Evolutionary conservation across 2,329 filamentous ascomycete genomes (phyloP).

Genomic region (Fusarium papillatum): DNA sequence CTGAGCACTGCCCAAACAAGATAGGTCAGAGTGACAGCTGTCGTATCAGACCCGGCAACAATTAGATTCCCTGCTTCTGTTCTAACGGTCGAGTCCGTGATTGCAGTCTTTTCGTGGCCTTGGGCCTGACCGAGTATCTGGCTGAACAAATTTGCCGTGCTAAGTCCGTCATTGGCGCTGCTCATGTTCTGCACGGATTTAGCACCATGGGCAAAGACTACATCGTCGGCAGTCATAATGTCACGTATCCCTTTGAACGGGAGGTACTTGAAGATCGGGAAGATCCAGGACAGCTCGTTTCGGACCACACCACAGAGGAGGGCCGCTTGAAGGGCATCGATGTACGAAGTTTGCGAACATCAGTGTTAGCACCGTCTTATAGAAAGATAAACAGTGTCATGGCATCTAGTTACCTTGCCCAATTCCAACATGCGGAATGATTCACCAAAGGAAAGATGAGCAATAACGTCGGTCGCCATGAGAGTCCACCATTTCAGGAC

Average conservation of each 20-base stretch:
- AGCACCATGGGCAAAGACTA: neutral
- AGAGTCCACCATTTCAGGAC: conserved; percentile 36
- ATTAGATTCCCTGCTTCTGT: conserved; percentile 20
- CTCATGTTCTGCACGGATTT: neutral
- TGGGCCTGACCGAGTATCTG: neutral
- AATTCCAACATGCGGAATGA: conserved; percentile 28
- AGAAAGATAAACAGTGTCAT: neutral
- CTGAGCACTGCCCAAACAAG: conserved; percentile 27
- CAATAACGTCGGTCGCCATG: conserved; percentile 29
- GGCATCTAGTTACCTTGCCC: conserved; percentile 7
- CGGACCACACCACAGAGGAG: neutral
- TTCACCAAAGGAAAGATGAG: conserved; percentile 26
- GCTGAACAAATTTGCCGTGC: neutral
- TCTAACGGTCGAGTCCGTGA: neutral
- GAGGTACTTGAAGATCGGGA: neutral
- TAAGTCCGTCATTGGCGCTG: neutral
- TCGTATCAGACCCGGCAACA: conserved; percentile 24
- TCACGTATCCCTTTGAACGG: neutral
- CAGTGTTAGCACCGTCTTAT: neutral
- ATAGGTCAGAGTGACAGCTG: conserved; percentile 25
- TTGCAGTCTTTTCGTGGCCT: neutral
- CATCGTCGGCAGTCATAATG: neutral
- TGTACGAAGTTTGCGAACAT: neutral
- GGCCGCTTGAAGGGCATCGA: neutral
- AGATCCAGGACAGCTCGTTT: neutral